These are phyloP conservation scores for Lyophyllum decastes DNA, from an alignment of 768 basidiomycete genomes.

Conservation along the genomic window DNA sequence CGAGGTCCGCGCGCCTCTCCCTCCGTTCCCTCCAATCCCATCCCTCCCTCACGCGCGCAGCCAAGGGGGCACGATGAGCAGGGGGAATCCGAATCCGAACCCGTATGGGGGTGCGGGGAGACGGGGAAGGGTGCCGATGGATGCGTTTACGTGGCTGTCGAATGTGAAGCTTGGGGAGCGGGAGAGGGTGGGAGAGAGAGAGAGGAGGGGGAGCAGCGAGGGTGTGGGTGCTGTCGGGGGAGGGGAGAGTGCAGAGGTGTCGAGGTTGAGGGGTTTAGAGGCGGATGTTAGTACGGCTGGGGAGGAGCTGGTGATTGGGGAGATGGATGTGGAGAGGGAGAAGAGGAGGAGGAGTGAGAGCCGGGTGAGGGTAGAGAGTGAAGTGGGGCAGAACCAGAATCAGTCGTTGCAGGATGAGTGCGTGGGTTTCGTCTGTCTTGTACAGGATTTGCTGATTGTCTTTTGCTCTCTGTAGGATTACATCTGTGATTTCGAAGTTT, in stretches of 20 bases:
- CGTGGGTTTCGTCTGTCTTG: constrained; percentile 18
- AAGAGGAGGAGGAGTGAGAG: constrained; percentile 50
- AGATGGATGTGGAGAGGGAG: constrained; percentile 10
- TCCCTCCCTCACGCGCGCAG: constrained; percentile 20
- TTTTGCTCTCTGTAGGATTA: constrained; percentile 58
- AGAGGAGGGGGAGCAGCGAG: constrained; percentile 54
- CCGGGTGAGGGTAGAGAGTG: constrained; percentile 38
- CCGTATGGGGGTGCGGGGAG: constrained; percentile 38
- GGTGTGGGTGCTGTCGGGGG: constrained; percentile 45
- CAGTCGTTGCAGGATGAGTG: constrained; percentile 77
- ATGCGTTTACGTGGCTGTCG: constrained; percentile 71
- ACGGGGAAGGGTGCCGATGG: constrained; percentile 44
- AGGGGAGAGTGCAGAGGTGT: constrained; percentile 47
- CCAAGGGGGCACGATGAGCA: constrained; percentile 48
- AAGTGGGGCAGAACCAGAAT: constrained; percentile 20
- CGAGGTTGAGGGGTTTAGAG: constrained; percentile 43
- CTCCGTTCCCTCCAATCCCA: constrained; percentile 10
- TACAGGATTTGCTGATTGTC: background rate
- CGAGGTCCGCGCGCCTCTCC: constrained; percentile 57
- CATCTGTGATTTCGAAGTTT: constrained; percentile 68
- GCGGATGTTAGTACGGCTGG: constrained; percentile 31
- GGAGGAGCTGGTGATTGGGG: constrained; percentile 17
- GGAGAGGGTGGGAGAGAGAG: constrained; percentile 53
- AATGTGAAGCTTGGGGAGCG: constrained; percentile 63
- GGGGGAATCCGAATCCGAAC: constrained; percentile 46